Percentiles rank a stretch among this genome's conserved stretches.
Evolutionary conservation across 257 asterid species (phyloP).

Genomic region (Cynanchum wilfordii): DNA sequence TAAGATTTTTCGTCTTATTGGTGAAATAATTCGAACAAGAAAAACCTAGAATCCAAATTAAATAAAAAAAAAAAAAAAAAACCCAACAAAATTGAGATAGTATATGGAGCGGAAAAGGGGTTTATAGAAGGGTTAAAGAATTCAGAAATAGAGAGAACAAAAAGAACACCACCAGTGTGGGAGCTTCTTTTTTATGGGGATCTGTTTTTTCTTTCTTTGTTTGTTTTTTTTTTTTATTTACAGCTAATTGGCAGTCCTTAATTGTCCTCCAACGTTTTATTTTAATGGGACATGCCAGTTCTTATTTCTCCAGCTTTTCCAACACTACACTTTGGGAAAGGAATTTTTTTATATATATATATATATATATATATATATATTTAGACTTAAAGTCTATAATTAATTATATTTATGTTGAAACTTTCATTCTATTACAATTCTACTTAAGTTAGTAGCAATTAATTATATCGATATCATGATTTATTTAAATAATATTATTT

Average conservation of each 20-base stretch:
- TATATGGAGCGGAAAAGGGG: slow-evolving; percentile 13
- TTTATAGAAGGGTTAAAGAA: slow-evolving; percentile 1
- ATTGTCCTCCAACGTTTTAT: no score
- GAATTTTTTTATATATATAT: no score
- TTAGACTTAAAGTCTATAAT: no score
- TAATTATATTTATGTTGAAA: no score
- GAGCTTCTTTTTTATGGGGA: slow-evolving; percentile 10
- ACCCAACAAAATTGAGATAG: slow-evolving; percentile 12
- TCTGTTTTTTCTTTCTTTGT: not conserved
- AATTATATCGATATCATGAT: no score
- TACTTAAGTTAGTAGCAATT: no score
- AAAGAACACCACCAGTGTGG: not conserved
- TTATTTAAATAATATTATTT: no score
- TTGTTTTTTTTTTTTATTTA: no score
- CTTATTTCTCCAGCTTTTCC: not conserved
- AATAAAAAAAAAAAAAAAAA: not conserved
- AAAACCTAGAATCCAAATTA: slow-evolving; percentile 23
- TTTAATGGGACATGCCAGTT: not conserved
- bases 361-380: no score
- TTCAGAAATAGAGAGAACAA: not conserved
- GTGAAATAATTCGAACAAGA: slow-evolving; percentile 10
- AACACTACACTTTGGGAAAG: no score
- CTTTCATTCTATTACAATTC: no score
- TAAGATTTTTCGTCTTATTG: not conserved
- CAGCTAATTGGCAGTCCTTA: not conserved